phyloP scores from a whole-genome alignment of 257 asterid genomes.

The Striga asiatica region DNA sequence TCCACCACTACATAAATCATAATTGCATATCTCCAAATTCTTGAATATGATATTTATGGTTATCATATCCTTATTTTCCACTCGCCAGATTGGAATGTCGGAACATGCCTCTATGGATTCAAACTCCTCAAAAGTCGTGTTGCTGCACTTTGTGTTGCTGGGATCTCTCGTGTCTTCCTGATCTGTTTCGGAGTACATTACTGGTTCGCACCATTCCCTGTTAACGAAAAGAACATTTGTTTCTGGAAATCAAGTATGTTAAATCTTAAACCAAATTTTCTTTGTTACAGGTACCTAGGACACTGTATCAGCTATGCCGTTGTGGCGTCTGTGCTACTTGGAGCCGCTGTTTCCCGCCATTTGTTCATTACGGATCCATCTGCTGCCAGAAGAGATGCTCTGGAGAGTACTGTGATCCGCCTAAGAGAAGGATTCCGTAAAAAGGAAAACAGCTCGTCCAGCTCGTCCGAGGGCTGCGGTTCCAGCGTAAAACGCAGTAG shows the following conservation, averaged over 20 bases:
- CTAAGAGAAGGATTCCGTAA: constrained; percentile 89
- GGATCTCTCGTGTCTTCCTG: constrained; percentile 81
- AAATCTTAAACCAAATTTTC: constrained; percentile 8
- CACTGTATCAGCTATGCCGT: constrained; percentile 95
- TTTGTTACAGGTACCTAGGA: constrained; percentile 68
- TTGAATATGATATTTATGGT: constrained; percentile 1
- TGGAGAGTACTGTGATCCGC: constrained; percentile 93
- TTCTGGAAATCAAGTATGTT: too few species aligned
- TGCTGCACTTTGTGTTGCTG: constrained; percentile 85
- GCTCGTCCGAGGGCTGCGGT: constrained; percentile 97
- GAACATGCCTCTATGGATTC: constrained; percentile 95
- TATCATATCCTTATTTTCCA: neutral
- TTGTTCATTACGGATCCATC: constrained; percentile 74
- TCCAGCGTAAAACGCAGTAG: constrained; percentile 97
- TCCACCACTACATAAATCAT: constrained; percentile 10
- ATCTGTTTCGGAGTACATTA: constrained; percentile 96
- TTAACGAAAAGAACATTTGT: neutral
- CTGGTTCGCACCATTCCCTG: constrained; percentile 50
- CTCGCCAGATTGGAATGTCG: constrained; percentile 91
- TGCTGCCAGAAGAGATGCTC: constrained; percentile 94
- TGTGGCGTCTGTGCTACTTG: constrained; percentile 94
- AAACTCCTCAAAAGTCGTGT: constrained; percentile 88
- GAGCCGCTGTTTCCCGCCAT: constrained; percentile 97
- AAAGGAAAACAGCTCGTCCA: constrained; percentile 84
- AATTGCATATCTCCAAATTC: constrained; percentile 7